Base-by-base conservation (phyloP, 345 rosid species). In the Lenwebbia sp. region DNA sequence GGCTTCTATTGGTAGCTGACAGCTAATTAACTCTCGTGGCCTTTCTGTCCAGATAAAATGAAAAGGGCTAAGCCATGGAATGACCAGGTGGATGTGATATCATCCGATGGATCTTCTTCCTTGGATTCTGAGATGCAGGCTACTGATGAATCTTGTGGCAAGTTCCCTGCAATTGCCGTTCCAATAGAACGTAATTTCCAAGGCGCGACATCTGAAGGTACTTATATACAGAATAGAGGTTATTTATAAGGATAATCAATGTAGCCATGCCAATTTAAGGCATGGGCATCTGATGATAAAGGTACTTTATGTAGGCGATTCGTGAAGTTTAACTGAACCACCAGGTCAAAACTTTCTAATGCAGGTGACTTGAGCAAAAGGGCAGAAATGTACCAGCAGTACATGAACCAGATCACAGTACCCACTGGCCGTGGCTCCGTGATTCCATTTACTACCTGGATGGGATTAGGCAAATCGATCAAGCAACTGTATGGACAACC, bases 361-460 rank as follows among this genome's bases (percentile, higher is more conserved):
- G 65, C 89, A 95, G 96, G 81, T 84, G 40, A 70, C 84, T 54
- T 95, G 88, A 84, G 83, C 30, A 91, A 83, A 89, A 92, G 88
- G 83, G 99, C 98, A 75, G 92, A 95, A 90, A 89, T 89, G 92
- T 96, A 97, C 84, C 99, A 95, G 90, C 94, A 93, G 1, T 97
- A 92, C 90, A 97, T 97, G 99, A 94, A 90, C 86, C 92, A 88
- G 85, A 83, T 96, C 49, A 92, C 93, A 5, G 85, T 95, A 41
- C 98, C 99, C 15, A 83, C 86, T 6, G 85, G 74, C 13, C 98
- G 95, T 7, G 95, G 98, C 55, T 96, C 99, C 19, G 52, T 94
- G 74, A 93, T 97, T 84, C 99, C 99, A 21, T 97, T 92, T 85
- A 88, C 90, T 26, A 87, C 96, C 3, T 96, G 99, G 99, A 85